Percentiles rank a stretch among this genome's conserved stretches.
These are phyloP conservation scores for Pseudohyphozyma bogoriensis DNA, from an alignment of 768 basidiomycete species.

Conservation along the genomic window DNA sequence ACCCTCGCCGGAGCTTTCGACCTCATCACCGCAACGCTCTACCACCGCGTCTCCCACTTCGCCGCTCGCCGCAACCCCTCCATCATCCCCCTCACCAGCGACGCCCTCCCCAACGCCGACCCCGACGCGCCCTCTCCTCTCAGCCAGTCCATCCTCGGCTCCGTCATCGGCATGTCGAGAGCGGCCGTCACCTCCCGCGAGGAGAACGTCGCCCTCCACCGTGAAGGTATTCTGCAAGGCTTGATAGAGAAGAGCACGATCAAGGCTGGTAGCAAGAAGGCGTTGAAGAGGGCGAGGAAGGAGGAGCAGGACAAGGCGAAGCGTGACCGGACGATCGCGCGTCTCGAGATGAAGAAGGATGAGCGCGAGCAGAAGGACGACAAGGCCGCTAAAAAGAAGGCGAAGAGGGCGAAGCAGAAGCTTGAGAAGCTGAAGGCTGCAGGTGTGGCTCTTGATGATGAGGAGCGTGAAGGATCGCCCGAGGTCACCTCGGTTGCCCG, in stretches of 20 bases:
- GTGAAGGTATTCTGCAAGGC: conserved; percentile 12
- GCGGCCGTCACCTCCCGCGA: conserved; percentile 4
- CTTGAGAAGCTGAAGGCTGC: conserved; percentile 1
- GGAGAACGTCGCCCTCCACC: conserved; percentile 1
- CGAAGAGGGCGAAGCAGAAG: conserved; percentile 11
- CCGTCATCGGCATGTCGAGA: conserved; percentile 24
- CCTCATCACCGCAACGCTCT: conserved; percentile 61
- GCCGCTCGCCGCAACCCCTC: conserved; percentile 38
- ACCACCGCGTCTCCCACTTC: conserved; percentile 30
- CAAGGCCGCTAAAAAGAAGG: not conserved
- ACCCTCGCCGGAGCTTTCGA: conserved; percentile 67
- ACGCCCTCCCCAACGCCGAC: conserved; percentile 19
- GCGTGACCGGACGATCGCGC: conserved; percentile 18
- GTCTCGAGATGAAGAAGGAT: conserved; percentile 17
- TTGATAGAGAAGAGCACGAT: not conserved
- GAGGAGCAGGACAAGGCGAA: conserved; percentile 11
- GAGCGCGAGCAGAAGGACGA: conserved; percentile 6
- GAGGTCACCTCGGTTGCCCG: not conserved
- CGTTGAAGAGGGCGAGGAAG: conserved; percentile 1
- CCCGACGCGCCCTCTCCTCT: not conserved
- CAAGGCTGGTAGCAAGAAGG: conserved; percentile 9
- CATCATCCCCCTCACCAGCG: not conserved
- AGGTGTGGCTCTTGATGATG: not conserved
- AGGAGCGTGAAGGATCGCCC: not conserved
- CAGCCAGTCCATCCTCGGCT: conserved; percentile 15